A percentile compares a stretch with the other conserved stretches of the same genome.
These are phyloP conservation scores for Vigna radiata DNA, from an alignment of 306 rosid species.

Conservation along the genomic window DNA sequence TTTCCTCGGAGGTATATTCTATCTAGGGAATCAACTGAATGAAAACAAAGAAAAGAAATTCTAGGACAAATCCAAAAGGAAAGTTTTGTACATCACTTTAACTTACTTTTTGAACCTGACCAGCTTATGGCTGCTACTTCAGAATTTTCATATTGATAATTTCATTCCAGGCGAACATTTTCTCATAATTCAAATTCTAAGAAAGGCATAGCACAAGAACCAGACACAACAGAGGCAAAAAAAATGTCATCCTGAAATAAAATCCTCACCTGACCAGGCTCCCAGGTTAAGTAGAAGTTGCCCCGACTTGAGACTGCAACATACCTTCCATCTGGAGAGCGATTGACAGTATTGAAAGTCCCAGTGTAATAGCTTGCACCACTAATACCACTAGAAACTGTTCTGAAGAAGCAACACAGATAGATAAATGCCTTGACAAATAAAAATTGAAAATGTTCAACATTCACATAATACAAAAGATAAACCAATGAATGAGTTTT, in stretches of 20 bases:
- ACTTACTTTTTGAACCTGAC: not conserved
- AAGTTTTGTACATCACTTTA: slow-evolving; percentile 8
- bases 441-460: slow-evolving; percentile 14
- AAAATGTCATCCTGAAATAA: slow-evolving; percentile 30
- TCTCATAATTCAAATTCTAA: slow-evolving; percentile 32
- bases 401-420: slow-evolving; percentile 72
- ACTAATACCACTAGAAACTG: slow-evolving; percentile 98
- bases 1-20: slow-evolving; percentile 5
- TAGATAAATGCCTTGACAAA: slow-evolving; percentile 49
- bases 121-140: too few relatives aligned
- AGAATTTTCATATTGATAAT: too few relatives aligned
- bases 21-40: slow-evolving; percentile 21
- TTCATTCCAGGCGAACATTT: not conserved
- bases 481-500: slow-evolving; percentile 3
- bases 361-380: slow-evolving; percentile 98
- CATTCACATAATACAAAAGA: slow-evolving; percentile 23
- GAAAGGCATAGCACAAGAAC: slow-evolving; percentile 14
- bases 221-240: slow-evolving; percentile 29
- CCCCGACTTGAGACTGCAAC: slow-evolving; percentile 99
- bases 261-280: slow-evolving; percentile 91
- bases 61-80: not conserved
- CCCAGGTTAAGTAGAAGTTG: slow-evolving; percentile 97
- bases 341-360: slow-evolving; percentile 89
- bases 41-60: slow-evolving; percentile 34
- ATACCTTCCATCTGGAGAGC: slow-evolving; percentile 92